phyloP scores from a whole-genome alignment of 495 filamentous ascomycete species.

The Neurospora sp. region DNA sequence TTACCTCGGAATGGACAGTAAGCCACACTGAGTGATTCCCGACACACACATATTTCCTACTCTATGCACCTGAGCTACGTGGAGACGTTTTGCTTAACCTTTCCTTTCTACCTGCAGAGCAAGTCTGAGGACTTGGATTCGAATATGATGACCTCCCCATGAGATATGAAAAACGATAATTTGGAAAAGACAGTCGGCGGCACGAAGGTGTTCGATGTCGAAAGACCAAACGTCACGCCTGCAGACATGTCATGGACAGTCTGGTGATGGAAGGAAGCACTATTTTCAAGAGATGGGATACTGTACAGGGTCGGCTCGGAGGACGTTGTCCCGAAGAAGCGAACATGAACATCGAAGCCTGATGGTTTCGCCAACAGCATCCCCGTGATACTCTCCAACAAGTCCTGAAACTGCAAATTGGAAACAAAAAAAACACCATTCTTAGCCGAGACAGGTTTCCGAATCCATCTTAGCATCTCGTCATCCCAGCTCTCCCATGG shows the following conservation, averaged over 20 bases:
- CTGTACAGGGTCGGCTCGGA: background rate
- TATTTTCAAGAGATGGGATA: background rate
- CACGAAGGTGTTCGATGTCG: no score
- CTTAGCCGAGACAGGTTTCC: background rate
- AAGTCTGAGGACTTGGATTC: background rate
- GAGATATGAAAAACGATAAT: background rate
- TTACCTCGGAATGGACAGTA: conserved; percentile 48
- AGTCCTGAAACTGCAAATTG: background rate
- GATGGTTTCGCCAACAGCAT: background rate
- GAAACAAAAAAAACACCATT: background rate
- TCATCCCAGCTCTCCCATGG: conserved; percentile 46
- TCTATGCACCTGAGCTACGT: no score
- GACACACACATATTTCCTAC: background rate
- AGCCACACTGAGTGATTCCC: conserved; percentile 2
- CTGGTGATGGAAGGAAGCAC: background rate
- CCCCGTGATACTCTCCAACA: background rate
- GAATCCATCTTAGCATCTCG: conserved; percentile 62
- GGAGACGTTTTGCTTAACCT: background rate
- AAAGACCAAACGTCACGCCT: no score
- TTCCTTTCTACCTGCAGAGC: conserved; percentile 10
- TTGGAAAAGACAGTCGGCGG: no score
- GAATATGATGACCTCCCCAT: background rate
- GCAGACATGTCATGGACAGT: no score
- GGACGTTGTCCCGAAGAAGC: no score
- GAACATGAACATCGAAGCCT: background rate